Evolutionary conservation across 1,139 yeast genomes (phyloP), one percentile per base, ranked within the genome.

Genomic region (Pichia sp.): DNA sequence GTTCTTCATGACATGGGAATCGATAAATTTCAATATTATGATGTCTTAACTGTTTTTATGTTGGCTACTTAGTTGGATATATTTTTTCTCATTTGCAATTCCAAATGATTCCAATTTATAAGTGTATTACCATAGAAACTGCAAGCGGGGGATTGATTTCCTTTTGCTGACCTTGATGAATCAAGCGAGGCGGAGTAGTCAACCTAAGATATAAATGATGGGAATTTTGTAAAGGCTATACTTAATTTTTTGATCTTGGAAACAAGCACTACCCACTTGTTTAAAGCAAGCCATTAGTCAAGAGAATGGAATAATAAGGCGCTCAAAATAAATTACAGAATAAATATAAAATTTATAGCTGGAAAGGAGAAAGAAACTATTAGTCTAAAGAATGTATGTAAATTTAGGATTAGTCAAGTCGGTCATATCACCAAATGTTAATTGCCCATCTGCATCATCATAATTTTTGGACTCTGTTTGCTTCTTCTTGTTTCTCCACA

Each of bases 1-100:
- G 62, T 77, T 41, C 76, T 74, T 62, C 64, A 73, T 34, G 75
- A 78, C 72, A 72, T 75, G 10, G 75, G 74, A 8, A 56, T 74
- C 30, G 60, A 61, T 34, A 68, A 68, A 53, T 54, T 65, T 46
- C 61, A 67, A 47, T 74, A 70, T 60, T 71, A 73, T 55, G 70
- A 74, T 57, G 64, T 70, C 30, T 70, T 70, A 47, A 67, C 78
- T 10, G 70, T 76, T 5, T 78, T 78, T 78, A 78, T 60, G 63
- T 73, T 43, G 80, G 80, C 5, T 76, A 73, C 52, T 55, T 68
- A 23, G 59, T 71, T 43, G 76, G 76, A 31, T 75, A 73, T 56
- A 32, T 70, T 10, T 57, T 58, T 26, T 52, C 59, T 19, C 53
- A 50, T 26, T 47, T 69, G 50, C 36, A 59, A 15, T 60, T 62